A percentile compares a stretch with the other conserved stretches of the same genome.
These are phyloP conservation scores for Panicum miliaceum DNA, from an alignment of 176 grass and related monocot species.

Conservation along the genomic window DNA sequence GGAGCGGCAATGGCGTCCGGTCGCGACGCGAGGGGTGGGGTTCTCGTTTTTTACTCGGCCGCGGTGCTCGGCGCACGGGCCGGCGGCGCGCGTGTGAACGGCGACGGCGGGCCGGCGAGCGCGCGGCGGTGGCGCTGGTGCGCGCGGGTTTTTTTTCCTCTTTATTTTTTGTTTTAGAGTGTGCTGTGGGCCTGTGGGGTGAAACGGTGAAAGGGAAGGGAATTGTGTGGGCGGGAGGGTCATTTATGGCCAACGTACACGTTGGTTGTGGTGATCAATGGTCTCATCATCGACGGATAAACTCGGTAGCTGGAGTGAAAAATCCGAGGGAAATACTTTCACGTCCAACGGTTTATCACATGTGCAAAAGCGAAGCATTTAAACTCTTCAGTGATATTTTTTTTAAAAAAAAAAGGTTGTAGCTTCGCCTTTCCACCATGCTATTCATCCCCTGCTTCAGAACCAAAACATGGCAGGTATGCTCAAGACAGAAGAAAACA, in stretches of 20 bases:
- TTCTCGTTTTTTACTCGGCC: not conserved
- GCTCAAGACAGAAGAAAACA: no score
- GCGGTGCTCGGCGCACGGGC: not conserved
- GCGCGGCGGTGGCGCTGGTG: not conserved
- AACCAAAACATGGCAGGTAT: no score
- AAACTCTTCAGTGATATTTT: no score
- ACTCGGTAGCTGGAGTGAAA: not conserved
- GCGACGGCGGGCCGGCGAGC: not conserved
- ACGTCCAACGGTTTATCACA: no score
- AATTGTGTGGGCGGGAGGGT: not conserved
- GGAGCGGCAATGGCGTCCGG: not conserved
- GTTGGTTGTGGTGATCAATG: not conserved
- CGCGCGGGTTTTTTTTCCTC: not conserved
- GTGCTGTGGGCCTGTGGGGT: no score
- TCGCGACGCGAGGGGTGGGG: not conserved
- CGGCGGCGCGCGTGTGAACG: not conserved
- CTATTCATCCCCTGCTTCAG: no score
- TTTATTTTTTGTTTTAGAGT: not conserved
- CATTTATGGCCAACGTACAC: constrained; percentile 30
- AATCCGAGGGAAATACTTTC: not conserved
- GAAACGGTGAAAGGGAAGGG: not conserved
- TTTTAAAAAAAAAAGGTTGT: no score
- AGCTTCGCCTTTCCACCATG: no score
- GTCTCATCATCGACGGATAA: not conserved
- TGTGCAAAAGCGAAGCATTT: no score